These are phyloP conservation scores for Kuraishia hungarica DNA, from an alignment of 805 yeast genomes.

Conservation along the genomic window DNA sequence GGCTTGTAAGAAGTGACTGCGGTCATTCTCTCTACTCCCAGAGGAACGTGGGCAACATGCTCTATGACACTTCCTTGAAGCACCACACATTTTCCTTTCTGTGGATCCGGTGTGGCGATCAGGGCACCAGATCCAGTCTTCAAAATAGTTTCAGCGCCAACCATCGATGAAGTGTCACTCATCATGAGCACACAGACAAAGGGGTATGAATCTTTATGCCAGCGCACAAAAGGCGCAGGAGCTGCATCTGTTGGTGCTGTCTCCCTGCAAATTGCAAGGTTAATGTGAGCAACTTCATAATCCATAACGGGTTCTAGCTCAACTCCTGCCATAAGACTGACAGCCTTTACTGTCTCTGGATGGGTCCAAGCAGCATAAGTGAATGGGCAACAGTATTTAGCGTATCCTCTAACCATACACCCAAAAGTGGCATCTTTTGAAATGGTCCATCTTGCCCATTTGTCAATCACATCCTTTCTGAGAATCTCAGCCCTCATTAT, in stretches of 20 bases:
- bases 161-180: slow-evolving; percentile 47
- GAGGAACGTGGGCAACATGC: slow-evolving; percentile 39
- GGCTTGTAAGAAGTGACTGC: slow-evolving; percentile 34
- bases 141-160: slow-evolving; percentile 53
- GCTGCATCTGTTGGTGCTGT: slow-evolving; percentile 35
- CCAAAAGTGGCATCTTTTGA: slow-evolving; percentile 40
- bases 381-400: slow-evolving; percentile 38
- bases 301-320: slow-evolving; percentile 46
- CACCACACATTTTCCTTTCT: slow-evolving; percentile 38
- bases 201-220: slow-evolving; percentile 58
- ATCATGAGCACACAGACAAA: slow-evolving; percentile 61
- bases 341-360: slow-evolving; percentile 44
- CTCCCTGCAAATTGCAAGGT: slow-evolving; percentile 23
- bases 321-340: slow-evolving; percentile 51
- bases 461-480: slow-evolving; percentile 33
- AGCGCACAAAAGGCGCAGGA: slow-evolving; percentile 47
- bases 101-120: slow-evolving; percentile 30
- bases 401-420: slow-evolving; percentile 42
- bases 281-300: slow-evolving; percentile 47
- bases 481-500: slow-evolving; percentile 51
- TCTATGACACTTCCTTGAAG: slow-evolving; percentile 37
- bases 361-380: slow-evolving; percentile 50
- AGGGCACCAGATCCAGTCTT: slow-evolving; percentile 33
- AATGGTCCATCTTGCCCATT: slow-evolving; percentile 33
- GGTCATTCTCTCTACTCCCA: slow-evolving; percentile 32